A percentile compares a stretch with the other conserved stretches of the same genome.
Conservation (phyloP, 805 yeast genomes). For the Candida awuae region DNA sequence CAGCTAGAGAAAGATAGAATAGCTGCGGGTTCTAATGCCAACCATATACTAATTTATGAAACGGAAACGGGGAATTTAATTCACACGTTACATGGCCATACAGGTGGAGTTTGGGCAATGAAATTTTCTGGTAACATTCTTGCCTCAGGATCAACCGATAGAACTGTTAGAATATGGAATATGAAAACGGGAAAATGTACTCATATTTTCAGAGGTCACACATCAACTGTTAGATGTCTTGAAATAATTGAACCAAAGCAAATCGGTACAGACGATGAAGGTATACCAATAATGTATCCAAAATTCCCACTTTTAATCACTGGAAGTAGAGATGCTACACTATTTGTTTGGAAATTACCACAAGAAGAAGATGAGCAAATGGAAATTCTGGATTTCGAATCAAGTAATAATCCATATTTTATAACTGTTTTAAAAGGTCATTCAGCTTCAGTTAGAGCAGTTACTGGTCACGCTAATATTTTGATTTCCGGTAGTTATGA, state of each 20-base stretch:
- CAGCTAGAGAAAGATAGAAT: constrained; percentile 88
- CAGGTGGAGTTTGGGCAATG: constrained; percentile 98
- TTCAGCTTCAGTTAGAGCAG: constrained; percentile 74
- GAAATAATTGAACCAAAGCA: constrained; percentile 67
- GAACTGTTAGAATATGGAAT: constrained; percentile 93
- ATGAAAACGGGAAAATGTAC: constrained; percentile 78
- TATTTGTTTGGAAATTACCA: constrained; percentile 76
- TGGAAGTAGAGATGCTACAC: constrained; percentile 75
- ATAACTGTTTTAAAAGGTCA: constrained; percentile 69
- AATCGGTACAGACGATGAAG: constrained; percentile 54
- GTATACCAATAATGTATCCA: constrained; percentile 50
- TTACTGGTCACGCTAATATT: constrained; percentile 76
- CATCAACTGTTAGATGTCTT: constrained; percentile 86
- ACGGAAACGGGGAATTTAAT: constrained; percentile 62
- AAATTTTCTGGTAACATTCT: constrained; percentile 76
- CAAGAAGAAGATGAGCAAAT: constrained; percentile 25
- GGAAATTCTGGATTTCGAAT: constrained; percentile 26
- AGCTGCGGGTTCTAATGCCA: constrained; percentile 89
- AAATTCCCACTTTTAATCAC: constrained; percentile 66
- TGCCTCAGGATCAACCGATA: constrained; percentile 91
- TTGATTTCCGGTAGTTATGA: constrained; percentile 90
- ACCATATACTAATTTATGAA: constrained; percentile 70
- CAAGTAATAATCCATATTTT: constrained; percentile 50
- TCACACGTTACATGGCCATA: constrained; percentile 71
- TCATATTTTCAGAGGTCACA: constrained; percentile 85